These are phyloP conservation scores for Phylloporus scabripes DNA, from an alignment of 768 basidiomycete species.

Conservation along the genomic window DNA sequence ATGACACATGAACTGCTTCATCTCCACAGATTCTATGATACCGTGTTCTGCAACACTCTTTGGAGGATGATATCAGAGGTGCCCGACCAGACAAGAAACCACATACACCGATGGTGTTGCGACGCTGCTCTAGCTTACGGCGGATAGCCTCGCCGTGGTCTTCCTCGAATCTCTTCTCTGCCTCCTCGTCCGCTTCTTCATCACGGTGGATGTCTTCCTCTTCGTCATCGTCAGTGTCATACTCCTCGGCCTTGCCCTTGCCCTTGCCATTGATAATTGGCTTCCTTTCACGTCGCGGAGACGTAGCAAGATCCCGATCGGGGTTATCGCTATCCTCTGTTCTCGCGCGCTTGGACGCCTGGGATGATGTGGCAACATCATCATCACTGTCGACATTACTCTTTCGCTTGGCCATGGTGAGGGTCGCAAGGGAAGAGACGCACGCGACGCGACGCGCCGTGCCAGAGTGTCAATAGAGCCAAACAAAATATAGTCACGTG, in stretches of 20 bases:
- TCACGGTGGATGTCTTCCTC: constrained; percentile 33
- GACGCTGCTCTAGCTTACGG: constrained; percentile 44
- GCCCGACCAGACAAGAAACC: constrained; percentile 39
- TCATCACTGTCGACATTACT: constrained; percentile 41
- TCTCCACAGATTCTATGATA: constrained; percentile 79
- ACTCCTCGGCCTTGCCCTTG: constrained; percentile 25
- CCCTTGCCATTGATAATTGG: constrained; percentile 31
- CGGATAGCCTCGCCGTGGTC: constrained; percentile 53
- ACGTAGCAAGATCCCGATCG: constrained; percentile 13
- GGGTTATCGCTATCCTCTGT: constrained; percentile 37
- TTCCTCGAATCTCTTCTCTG: constrained; percentile 64
- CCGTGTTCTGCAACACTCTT: constrained; percentile 83
- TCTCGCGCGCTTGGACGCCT: constrained; percentile 41
- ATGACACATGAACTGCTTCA: constrained; percentile 97
- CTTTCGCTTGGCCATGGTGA: constrained; percentile 53
- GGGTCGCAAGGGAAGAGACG: constrained; percentile 3
- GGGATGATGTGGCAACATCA: constrained; percentile 29
- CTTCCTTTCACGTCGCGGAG: constrained; percentile 24
- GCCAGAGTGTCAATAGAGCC: constrained; percentile 9
- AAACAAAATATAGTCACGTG: constrained; percentile 18
- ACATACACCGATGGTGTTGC: constrained; percentile 37
- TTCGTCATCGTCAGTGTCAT: constrained; percentile 28
- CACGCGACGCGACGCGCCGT: constrained; percentile 31
- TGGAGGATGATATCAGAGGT: background rate
- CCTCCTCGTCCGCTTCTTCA: constrained; percentile 41